Conservation (phyloP, 106 monocot genomes). For the Amphibolis antarctica region DNA sequence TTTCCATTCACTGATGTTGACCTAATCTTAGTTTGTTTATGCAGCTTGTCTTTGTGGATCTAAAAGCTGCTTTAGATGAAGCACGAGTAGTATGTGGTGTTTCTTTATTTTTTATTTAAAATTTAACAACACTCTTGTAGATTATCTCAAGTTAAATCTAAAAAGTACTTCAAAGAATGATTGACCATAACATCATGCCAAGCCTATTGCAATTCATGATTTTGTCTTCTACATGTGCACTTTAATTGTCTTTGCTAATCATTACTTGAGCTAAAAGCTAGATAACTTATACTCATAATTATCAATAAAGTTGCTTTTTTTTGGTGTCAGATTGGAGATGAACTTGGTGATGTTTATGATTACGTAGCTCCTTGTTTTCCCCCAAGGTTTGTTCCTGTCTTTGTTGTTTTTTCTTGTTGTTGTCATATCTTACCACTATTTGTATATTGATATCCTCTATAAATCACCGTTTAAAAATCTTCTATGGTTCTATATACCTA, state of each 20-base stretch:
- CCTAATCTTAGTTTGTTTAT: constrained; percentile 8
- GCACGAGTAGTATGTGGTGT: constrained; percentile 51
- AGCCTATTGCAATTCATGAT: too few relatives aligned
- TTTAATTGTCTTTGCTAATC: too few relatives aligned
- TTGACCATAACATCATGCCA: too few relatives aligned
- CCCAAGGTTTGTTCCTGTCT: constrained; percentile 59
- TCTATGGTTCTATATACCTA: too few relatives aligned
- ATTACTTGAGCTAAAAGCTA: background rate
- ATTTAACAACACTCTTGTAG: background rate
- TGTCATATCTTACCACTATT: background rate
- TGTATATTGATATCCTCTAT: background rate
- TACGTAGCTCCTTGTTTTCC: constrained; percentile 99
- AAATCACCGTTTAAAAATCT: too few relatives aligned
- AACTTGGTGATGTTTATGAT: constrained; percentile 91
- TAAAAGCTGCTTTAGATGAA: constrained; percentile 94
- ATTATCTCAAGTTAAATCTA: background rate
- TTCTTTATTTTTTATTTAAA: background rate
- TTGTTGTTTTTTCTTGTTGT: background rate
- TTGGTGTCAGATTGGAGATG: constrained; percentile 66
- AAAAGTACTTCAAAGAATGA: background rate
- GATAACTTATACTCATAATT: background rate
- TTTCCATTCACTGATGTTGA: background rate
- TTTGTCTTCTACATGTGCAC: too few relatives aligned
- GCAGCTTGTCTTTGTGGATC: constrained; percentile 84
- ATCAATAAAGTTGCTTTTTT: background rate